Evolutionary conservation across 2,329 filamentous ascomycete genomes (phyloP), one percentile per base, ranked within the genome.

Genomic region (Fusarium annulatum): DNA sequence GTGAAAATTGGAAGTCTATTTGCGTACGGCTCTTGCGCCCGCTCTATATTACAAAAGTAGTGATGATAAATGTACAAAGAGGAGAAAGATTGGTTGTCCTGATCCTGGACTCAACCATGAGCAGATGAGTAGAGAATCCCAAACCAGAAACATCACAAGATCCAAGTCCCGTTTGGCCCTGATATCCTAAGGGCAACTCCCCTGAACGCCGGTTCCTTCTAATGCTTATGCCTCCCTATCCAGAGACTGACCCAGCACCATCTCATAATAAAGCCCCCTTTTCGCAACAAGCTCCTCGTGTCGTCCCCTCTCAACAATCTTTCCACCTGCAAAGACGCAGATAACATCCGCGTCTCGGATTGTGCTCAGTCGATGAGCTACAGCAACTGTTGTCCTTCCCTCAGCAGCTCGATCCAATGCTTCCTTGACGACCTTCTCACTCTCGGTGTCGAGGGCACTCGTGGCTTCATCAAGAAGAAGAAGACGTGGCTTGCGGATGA

Each of bases 381-480:
- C 90, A 8, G 90, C 89, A 15, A 93, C 84, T 0, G 90, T 92
- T 1, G 90, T 86, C 57, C 80, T 80, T 64, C 69, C 85, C 7
- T 79, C 79, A 0, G 81, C 81, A 1, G 82, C 82, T 30, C 75
- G 58, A 77, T 91, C 88, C 26, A 94, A 84, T 0, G 91, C 91
- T 7, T 83, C 84, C 78, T 93, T 91, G 15, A 94, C 90, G 2
- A 91, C 82, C 70, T 87, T 88, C 78, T 94, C 92, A 1, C 88
- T 90, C 75, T 91, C 88, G 0, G 90, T 90, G 72, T 94, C 92
- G 0, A 94, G 84, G 1, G 85, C 84, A 26, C 82, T 84, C 0
- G 93, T 95, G 3, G 93, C 93, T 81, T 95, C 93, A 75, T 95
- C 93, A 1, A 95, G 84, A 10, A 95, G 87, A 7, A 95, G 82